phyloP scores from a whole-genome alignment of 2,329 filamentous ascomycete species.

The Penicillium sp. region DNA sequence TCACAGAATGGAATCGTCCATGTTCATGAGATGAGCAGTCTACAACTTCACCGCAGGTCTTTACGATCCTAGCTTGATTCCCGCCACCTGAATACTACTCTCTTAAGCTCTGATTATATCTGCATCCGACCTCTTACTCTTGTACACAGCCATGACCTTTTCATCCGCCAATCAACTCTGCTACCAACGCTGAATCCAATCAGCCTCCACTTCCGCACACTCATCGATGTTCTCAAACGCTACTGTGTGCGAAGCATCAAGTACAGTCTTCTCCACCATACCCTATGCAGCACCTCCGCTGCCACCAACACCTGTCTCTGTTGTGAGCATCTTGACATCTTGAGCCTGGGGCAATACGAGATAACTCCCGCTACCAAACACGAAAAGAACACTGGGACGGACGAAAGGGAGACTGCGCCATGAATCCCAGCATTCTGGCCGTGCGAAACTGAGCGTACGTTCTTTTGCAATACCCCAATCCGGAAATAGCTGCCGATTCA shows the following conservation, averaged over 20 bases:
- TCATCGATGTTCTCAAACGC: slow-evolving; percentile 18
- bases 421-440: slow-evolving; percentile 16
- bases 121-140: slow-evolving; percentile 17
- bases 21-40: not conserved
- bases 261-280: slow-evolving; percentile 17
- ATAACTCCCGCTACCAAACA: slow-evolving; percentile 20
- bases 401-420: slow-evolving; percentile 21
- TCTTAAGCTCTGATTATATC: slow-evolving; percentile 15
- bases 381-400: slow-evolving; percentile 24
- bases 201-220: slow-evolving; percentile 14
- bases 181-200: slow-evolving; percentile 19
- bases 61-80: not conserved
- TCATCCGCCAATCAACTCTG: slow-evolving; percentile 18
- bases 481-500: slow-evolving; percentile 11
- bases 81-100: slow-evolving; percentile 5
- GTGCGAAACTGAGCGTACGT: slow-evolving; percentile 9
- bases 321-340: slow-evolving; percentile 16
- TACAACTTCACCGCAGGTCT: slow-evolving; percentile 6
- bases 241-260: slow-evolving; percentile 11
- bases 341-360: slow-evolving; percentile 14
- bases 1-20: not conserved
- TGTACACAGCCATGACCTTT: slow-evolving; percentile 11
- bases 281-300: slow-evolving; percentile 18
- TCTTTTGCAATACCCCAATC: slow-evolving; percentile 16
- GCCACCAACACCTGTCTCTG: slow-evolving; percentile 23